Base-by-base conservation (phyloP, 768 basidiomycete genomes). In the Obba rivulosa region DNA sequence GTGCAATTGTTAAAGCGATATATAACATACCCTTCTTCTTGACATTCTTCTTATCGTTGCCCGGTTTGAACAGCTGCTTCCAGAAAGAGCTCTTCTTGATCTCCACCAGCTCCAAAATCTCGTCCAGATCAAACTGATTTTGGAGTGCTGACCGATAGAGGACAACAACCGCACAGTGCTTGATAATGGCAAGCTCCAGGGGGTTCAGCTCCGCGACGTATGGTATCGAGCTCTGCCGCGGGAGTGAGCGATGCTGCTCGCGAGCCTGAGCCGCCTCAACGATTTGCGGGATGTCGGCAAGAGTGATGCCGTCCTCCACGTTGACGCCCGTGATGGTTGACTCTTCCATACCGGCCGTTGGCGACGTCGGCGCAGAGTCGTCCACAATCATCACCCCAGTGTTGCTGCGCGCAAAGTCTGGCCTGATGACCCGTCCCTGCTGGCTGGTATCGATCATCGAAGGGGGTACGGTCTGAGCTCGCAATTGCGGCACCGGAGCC, bases 61-160 rank as follows among this genome's bases (percentile, higher is more conserved):
- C 64, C 2, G 55, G 80, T 66, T 96, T 97, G 74, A 99, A 97
- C 16, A 97, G 66, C 67, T 93, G 92, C 54, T 89, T 88, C 93
- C 93, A 99, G 69, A 96, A 96, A 17, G 87, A 87, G 51, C 81
- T 84, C 75, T 95, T 97, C 76, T 95, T 90, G 18, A 74, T 74
- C 65, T 97, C 94, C 23, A 99, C 80, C 64, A 96, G 73, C 68
- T 98, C 95, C 56, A 97, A 65, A 45, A 98, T 74, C 62, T 99
- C 96, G 52, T 98, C 96, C 56, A 97, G 61, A 56, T 95, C 92
- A 48, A 92, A 82, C 45, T 86, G 79, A 52, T 92, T 88, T 55
- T 77, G 80, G 24, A 98, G 67, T 9, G 87, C 81, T 3, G 87
- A 90, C 54, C 84, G 77, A 52, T 82, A 80, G 40, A 99, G 72